phyloP scores from a whole-genome alignment of 805 yeast genomes.

The Danielozyma ontarioensis region DNA sequence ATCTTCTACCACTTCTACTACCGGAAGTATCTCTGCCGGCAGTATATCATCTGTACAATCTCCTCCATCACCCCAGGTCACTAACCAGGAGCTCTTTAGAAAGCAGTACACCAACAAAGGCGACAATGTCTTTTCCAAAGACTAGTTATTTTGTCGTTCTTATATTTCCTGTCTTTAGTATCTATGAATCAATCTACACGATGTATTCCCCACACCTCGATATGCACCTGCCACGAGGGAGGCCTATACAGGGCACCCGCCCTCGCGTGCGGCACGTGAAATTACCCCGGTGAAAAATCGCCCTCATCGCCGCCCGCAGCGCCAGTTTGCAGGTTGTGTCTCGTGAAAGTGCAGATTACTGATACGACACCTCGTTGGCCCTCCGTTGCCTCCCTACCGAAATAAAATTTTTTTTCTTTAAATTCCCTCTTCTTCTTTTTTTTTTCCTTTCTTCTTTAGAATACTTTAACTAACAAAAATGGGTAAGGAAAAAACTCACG shows the following conservation, averaged over 20 bases:
- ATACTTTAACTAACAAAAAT: constrained; percentile 15
- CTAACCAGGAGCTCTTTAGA: not conserved
- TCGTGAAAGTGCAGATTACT: not conserved
- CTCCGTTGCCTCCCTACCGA: not conserved
- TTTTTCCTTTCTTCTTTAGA: constrained; percentile 3
- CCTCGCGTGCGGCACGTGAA: no score
- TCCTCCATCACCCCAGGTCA: not conserved
- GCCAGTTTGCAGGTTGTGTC: not conserved
- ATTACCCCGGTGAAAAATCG: no score
- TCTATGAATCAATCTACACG: no score
- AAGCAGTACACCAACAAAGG: not conserved
- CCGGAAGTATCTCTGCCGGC: constrained; percentile 6
- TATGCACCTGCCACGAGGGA: no score
- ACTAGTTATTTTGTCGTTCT: not conserved
- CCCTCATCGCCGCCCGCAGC: no score
- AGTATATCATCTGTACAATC: not conserved
- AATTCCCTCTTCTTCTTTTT: constrained; percentile 5
- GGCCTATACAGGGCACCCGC: no score
- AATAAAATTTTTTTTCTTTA: constrained; percentile 5
- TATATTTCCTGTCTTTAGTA: no score
- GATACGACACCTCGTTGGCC: no score
- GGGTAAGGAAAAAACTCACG: constrained; percentile 97
- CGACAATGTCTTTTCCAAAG: not conserved
- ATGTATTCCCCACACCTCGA: no score
- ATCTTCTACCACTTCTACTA: constrained; percentile 34